Base-by-base conservation (phyloP, 129 eudicot genomes). In the Cynara cardunculus region DNA sequence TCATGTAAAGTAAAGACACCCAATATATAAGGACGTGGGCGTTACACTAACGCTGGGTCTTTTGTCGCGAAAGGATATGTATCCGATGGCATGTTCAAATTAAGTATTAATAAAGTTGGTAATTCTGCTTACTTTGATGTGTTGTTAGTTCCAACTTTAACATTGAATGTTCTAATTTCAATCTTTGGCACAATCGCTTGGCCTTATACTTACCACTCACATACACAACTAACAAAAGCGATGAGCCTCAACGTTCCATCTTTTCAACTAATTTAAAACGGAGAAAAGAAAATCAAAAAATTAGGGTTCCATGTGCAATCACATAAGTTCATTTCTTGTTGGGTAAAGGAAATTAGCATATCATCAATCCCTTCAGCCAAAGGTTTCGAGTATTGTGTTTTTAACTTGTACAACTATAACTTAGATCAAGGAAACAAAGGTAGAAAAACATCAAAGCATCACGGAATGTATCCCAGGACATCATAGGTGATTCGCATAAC, bases 241-340 rank as follows among this genome's bases (percentile, higher is more conserved):
- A 69, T 41, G 3, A 73, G 68, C 67, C 68, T 74, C 78, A 49
- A 30, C 8, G 37, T 46, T 21, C 73, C 73, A 69, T 27, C 37
- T 18, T 28, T 27, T 39, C 24, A 64, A 12, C 18, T 44, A 37
- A 28, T 21, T 77, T 71, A 70, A 44, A 53, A 70, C n/a, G 18
- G 24, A 56, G 7, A 73, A 34, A 24, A 14, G 32, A 44, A 11
- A 2, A 25, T 13, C 35, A 75, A 74, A n/a, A n/a, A 79, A 84
- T 59, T 79, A 73, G 74, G 86, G 83, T 78, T 75, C 72, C 53
- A 5, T 39, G 22, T n/a, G 74, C 49, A 66, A 73, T 74, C 80
- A 65, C 79, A 31, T 21, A 30, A 31, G n/a, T n/a, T n/a, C n/a
- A n/a, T n/a, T n/a, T n/a, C n/a, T n/a, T n/a, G n/a, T n/a, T n/a